Percentiles rank a stretch among this genome's conserved stretches.
These are phyloP conservation scores for Triticum monococcum DNA, from an alignment of 176 grass and related monocot genomes.

Conservation along the genomic window DNA sequence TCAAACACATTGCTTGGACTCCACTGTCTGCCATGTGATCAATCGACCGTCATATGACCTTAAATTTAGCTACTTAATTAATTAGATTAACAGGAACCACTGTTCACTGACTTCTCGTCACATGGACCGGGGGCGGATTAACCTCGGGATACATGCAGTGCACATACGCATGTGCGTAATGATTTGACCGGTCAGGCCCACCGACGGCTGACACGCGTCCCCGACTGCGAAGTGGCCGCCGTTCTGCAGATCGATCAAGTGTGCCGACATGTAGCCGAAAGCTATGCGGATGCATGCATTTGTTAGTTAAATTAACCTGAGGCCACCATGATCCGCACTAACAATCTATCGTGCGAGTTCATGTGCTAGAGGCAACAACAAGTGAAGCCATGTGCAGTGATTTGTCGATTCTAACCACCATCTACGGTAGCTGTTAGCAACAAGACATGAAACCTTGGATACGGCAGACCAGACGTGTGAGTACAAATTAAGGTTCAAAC, in stretches of 20 bases:
- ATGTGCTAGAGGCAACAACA: not conserved
- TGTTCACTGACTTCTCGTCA: not conserved
- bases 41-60: not conserved
- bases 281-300: not conserved
- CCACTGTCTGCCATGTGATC: constrained; percentile 9
- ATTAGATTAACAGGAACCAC: not conserved
- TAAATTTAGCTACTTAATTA: not conserved
- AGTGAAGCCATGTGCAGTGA: constrained; percentile 17
- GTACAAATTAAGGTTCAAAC: constrained; percentile 29
- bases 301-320: not conserved
- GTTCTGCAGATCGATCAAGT: not conserved
- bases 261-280: constrained; percentile 42
- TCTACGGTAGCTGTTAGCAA: not conserved
- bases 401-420: constrained; percentile 2
- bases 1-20: not conserved
- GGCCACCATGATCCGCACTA: not conserved
- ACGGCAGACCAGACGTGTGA: not conserved
- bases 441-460: not conserved
- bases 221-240: not conserved
- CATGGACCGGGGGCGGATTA: not conserved
- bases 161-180: not conserved
- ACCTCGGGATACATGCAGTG: not conserved
- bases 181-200: not conserved
- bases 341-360: constrained; percentile 8
- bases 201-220: not conserved